A percentile compares a stretch with the other conserved stretches of the same genome.
These are phyloP conservation scores for Eimeria falciformis DNA, from an alignment of 169 alveolate genomes.

Conservation along the genomic window DNA sequence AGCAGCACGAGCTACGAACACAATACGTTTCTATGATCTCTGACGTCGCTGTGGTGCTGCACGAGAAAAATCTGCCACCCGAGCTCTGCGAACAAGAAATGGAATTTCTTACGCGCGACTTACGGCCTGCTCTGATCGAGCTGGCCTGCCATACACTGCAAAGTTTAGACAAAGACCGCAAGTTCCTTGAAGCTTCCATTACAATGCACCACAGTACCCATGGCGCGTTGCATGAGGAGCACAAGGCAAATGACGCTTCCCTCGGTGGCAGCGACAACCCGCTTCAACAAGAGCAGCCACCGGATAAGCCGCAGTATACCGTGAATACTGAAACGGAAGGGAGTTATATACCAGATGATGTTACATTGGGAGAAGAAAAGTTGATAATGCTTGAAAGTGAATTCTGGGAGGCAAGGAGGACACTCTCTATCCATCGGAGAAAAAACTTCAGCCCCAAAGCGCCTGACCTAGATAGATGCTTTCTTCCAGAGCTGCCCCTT, in stretches of 20 bases:
- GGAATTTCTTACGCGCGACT: conserved; percentile 43
- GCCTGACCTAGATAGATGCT: conserved; percentile 62
- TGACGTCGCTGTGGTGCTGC: neutral
- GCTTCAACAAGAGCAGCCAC: neutral
- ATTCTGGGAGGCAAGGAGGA: conserved; percentile 62
- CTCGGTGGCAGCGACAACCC: neutral
- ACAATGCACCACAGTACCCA: neutral
- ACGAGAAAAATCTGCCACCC: conserved; percentile 33
- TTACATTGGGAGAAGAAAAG: neutral
- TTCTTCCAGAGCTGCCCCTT: conserved; percentile 48
- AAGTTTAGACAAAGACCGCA: conserved; percentile 61
- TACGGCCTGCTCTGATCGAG: conserved; percentile 57
- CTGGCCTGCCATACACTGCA: conserved; percentile 40
- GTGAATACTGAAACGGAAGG: neutral
- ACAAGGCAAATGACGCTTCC: neutral
- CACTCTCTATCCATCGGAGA: conserved; percentile 48
- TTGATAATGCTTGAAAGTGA: conserved; percentile 41
- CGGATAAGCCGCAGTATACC: neutral
- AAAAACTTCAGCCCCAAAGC: conserved; percentile 35
- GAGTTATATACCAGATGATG: neutral
- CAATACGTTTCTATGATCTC: conserved; percentile 10
- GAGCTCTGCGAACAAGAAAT: conserved; percentile 44
- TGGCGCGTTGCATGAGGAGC: neutral
- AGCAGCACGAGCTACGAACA: conserved; percentile 41
- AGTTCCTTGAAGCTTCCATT: conserved; percentile 41